Evolutionary conservation across 768 basidiomycete species (phyloP).

Genomic region (Suillus brevipes): DNA sequence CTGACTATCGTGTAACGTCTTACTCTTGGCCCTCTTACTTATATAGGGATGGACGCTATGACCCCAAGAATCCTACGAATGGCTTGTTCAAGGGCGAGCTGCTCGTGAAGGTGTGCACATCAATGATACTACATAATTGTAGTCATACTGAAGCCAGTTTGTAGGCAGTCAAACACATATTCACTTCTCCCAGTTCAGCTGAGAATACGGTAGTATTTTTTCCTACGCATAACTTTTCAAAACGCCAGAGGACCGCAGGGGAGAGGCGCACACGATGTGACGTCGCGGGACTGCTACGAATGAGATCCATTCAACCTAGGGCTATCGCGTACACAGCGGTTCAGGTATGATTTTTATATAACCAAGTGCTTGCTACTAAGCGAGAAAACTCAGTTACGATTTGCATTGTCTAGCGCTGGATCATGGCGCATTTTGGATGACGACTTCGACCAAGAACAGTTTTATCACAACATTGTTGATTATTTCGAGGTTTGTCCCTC

Average conservation of each 20-base stretch:
- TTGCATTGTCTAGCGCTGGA: constrained; percentile 12
- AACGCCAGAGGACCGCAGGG: background rate
- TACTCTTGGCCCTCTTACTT: constrained; percentile 20
- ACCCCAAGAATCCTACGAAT: constrained; percentile 13
- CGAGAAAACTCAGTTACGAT: constrained; percentile 12
- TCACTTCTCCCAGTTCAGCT: constrained; percentile 21
- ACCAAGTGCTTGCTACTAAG: too few relatives aligned
- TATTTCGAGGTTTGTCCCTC: constrained; percentile 14
- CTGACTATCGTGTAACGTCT: constrained; percentile 16
- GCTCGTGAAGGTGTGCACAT: constrained; percentile 16
- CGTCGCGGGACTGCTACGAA: constrained; percentile 6
- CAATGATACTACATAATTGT: too few relatives aligned
- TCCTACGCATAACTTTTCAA: too few relatives aligned
- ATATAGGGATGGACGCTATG: constrained; percentile 13
- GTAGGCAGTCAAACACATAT: constrained; percentile 18
- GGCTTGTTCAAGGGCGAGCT: constrained; percentile 17
- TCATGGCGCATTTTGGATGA: constrained; percentile 12
- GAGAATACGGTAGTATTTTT: too few relatives aligned
- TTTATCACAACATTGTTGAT: constrained; percentile 19
- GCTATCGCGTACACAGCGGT: constrained; percentile 27
- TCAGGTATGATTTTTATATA: constrained; percentile 16
- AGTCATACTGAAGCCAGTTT: too few relatives aligned
- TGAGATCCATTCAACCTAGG: constrained; percentile 17
- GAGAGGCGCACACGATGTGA: constrained; percentile 12
- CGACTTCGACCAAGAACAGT: constrained; percentile 11